These are phyloP conservation scores for Sclerotinia subarctica DNA, from an alignment of 2,329 filamentous ascomycete genomes.

Conservation along the genomic window DNA sequence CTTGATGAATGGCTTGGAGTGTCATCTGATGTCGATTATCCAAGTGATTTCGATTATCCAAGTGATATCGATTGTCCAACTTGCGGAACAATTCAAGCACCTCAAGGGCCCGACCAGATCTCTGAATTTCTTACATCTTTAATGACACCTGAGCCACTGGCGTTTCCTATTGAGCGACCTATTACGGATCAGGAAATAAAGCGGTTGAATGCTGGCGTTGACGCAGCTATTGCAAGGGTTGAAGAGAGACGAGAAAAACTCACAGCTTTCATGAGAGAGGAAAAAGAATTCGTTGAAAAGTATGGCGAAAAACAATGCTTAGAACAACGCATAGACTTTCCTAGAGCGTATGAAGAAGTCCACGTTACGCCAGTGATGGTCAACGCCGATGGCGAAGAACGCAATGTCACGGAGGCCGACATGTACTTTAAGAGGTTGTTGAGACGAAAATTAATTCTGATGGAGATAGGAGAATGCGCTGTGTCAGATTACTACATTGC, in stretches of 20 bases:
- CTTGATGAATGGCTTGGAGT: neutral
- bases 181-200: neutral
- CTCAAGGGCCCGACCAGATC: neutral
- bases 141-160: accelerated
- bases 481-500: too few relatives aligned
- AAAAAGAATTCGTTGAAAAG: too few relatives aligned
- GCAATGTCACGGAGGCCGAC: too few relatives aligned
- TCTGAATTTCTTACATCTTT: neutral
- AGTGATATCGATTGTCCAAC: neutral
- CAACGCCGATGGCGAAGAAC: too few relatives aligned
- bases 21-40: neutral
- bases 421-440: too few relatives aligned
- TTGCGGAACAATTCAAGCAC: neutral
- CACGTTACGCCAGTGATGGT: too few relatives aligned
- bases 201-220: neutral
- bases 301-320: too few relatives aligned
- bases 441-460: too few relatives aligned
- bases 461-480: too few relatives aligned
- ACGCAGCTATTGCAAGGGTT: neutral
- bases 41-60: too few relatives aligned
- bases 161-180: neutral
- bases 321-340: too few relatives aligned
- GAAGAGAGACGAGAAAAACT: neutral
- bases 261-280: neutral
- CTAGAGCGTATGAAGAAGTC: too few relatives aligned